A percentile compares a stretch with the other conserved stretches of the same genome.
Conservation (phyloP, 164 flowering plant genomes). For the Amborella trichopoda region DNA sequence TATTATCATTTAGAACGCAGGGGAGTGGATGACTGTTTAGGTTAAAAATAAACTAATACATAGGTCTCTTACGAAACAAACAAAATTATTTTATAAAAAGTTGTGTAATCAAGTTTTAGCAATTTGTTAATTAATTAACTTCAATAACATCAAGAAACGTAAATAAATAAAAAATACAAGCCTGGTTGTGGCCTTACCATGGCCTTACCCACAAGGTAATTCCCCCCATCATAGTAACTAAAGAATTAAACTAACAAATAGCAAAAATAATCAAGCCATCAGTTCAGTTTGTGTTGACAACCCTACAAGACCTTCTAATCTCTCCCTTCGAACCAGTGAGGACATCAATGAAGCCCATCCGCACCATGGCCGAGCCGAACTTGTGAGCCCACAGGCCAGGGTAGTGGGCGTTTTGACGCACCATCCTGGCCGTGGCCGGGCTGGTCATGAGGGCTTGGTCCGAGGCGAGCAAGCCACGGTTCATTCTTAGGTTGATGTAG, state of each 20-base stretch:
- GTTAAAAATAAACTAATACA: no score
- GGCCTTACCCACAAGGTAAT: neutral
- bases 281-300: slow-evolving; percentile 8
- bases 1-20: no score
- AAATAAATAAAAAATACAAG: neutral
- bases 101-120: neutral
- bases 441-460: slow-evolving; percentile 3
- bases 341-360: slow-evolving; percentile 6
- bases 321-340: slow-evolving; percentile 5
- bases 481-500: slow-evolving; percentile 2
- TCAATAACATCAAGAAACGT: neutral
- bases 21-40: no score
- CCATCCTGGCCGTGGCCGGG: slow-evolving; percentile 3
- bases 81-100: no score
- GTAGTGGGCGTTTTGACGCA: slow-evolving; percentile 3
- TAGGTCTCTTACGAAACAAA: no score
- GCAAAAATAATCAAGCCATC: no score
- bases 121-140: neutral
- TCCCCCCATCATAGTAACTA: neutral
- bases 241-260: no score
- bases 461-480: slow-evolving; percentile 4
- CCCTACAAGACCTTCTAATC: slow-evolving; percentile 7
- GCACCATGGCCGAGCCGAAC: slow-evolving; percentile 4
- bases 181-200: neutral
- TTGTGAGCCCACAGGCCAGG: slow-evolving; percentile 2